Percentiles rank a stretch among this genome's conserved stretches.
Conservation (phyloP, 345 rosid genomes). For the Populus ilicifolia region DNA sequence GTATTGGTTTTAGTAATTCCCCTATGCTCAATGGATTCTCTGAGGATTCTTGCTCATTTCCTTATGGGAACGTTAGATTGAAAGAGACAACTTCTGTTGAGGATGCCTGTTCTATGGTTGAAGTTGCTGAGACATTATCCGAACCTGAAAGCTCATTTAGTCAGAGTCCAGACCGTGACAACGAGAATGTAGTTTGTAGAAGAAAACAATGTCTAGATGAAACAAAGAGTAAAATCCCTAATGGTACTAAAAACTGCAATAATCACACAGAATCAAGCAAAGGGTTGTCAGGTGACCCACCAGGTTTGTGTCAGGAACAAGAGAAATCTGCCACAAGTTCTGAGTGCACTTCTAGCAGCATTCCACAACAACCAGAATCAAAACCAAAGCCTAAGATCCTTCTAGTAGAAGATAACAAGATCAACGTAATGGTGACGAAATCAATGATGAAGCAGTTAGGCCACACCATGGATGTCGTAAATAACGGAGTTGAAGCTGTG, state of each 20-base stretch:
- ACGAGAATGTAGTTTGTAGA: constrained; percentile 21
- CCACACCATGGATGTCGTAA: constrained; percentile 65
- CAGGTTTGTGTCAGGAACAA: constrained; percentile 29
- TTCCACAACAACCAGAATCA: constrained; percentile 25
- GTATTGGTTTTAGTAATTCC: constrained; percentile 32
- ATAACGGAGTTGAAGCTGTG: constrained; percentile 83
- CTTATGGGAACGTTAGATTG: constrained; percentile 29
- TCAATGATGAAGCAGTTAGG: constrained; percentile 92
- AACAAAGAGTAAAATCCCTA: constrained; percentile 11
- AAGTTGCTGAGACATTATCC: constrained; percentile 36
- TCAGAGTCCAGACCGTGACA: constrained; percentile 35
- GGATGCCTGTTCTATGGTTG: constrained; percentile 56
- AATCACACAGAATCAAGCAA: constrained; percentile 34
- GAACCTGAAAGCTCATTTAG: constrained; percentile 44
- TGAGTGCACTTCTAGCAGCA: constrained; percentile 19
- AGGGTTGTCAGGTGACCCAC: constrained; percentile 30
- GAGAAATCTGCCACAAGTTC: constrained; percentile 34
- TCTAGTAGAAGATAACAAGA: constrained; percentile 93
- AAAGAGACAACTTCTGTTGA: constrained; percentile 42
- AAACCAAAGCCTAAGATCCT: constrained; percentile 69
- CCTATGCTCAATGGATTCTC: constrained; percentile 37
- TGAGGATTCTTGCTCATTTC: constrained; percentile 39
- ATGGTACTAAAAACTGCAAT: constrained; percentile 15
- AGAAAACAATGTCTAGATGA: constrained; percentile 17
- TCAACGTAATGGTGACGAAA: constrained; percentile 75